Evolutionary conservation across 2,329 filamentous ascomycete species (phyloP).

Genomic region (Phialocephala sp.): DNA sequence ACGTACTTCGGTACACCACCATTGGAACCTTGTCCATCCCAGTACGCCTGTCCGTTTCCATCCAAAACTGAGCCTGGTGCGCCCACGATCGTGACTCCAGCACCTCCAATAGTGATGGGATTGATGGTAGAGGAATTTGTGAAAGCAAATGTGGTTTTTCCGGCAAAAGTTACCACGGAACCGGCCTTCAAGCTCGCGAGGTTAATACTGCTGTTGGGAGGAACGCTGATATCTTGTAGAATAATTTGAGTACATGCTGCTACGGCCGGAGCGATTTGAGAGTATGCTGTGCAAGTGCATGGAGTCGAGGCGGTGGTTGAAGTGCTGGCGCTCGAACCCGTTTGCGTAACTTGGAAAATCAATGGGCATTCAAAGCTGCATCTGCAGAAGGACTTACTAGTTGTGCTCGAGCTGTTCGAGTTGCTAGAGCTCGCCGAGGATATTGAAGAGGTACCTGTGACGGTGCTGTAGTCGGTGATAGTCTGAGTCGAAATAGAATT

Average conservation of each 20-base stretch:
- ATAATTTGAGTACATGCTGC: slow-evolving; percentile 49
- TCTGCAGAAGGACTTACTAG: background rate
- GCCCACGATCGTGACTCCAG: slow-evolving; percentile 57
- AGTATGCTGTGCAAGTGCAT: slow-evolving; percentile 60
- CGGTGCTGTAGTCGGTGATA: background rate
- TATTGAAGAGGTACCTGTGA: background rate
- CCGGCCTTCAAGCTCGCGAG: slow-evolving; percentile 48
- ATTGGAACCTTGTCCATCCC: slow-evolving; percentile 65
- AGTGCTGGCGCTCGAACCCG: background rate
- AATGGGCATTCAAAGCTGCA: background rate
- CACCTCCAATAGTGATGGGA: slow-evolving; percentile 56
- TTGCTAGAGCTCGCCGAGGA: background rate
- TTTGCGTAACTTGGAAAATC: background rate
- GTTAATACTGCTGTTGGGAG: slow-evolving; percentile 40
- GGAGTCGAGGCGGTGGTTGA: slow-evolving; percentile 32
- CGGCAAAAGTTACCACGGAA: slow-evolving; percentile 49
- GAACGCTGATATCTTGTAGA: slow-evolving; percentile 48
- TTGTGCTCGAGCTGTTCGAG: slow-evolving; percentile 2
- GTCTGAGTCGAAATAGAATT: background rate
- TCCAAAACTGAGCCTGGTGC: slow-evolving; percentile 59
- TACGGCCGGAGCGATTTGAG: slow-evolving; percentile 41
- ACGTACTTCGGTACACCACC: slow-evolving; percentile 40
- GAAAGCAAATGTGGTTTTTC: slow-evolving; percentile 37
- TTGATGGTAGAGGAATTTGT: slow-evolving; percentile 25
- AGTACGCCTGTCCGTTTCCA: slow-evolving; percentile 61